These are phyloP conservation scores for Kwoniella heveanensis DNA, from an alignment of 768 basidiomycete species.

Conservation along the genomic window DNA sequence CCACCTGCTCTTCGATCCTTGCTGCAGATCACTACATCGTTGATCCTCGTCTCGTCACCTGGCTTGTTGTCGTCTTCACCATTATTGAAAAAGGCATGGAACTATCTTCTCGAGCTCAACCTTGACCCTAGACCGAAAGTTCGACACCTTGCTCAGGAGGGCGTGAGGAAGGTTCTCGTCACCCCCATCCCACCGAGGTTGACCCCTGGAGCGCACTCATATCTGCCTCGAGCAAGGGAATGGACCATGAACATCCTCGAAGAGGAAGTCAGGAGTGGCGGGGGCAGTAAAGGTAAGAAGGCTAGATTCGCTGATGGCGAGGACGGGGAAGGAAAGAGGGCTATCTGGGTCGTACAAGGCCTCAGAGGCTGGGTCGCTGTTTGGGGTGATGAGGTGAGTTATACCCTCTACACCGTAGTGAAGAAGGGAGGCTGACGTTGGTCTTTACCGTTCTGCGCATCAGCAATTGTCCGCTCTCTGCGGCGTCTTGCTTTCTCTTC, in stretches of 20 bases:
- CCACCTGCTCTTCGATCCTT: conserved; percentile 73
- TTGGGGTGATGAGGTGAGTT: conserved; percentile 67
- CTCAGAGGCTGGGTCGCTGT: conserved; percentile 64
- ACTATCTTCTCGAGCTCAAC: conserved; percentile 76
- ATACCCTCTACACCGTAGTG: not conserved
- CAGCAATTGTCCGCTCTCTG: conserved; percentile 75
- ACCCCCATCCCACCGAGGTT: conserved; percentile 74
- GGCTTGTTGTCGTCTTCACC: conserved; percentile 66
- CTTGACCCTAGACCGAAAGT: conserved; percentile 92
- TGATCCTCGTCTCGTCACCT: conserved; percentile 72
- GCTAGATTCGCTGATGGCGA: conserved; percentile 62
- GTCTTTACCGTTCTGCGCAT: not conserved
- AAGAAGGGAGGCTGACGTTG: not conserved
- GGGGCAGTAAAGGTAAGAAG: conserved; percentile 62
- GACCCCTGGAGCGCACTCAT: conserved; percentile 70
- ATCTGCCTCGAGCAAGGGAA: conserved; percentile 74
- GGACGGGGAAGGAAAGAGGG: conserved; percentile 67
- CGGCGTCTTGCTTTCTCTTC: conserved; percentile 72
- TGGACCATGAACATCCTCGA: conserved; percentile 72
- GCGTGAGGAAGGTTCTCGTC: conserved; percentile 73
- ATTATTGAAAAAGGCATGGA: conserved; percentile 75
- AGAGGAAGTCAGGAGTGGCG: conserved; percentile 65
- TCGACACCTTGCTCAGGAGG: conserved; percentile 83
- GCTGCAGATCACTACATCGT: conserved; percentile 69
- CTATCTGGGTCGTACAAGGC: conserved; percentile 61